Base-by-base conservation (phyloP, 2,329 filamentous ascomycete species). In the Fusarium albosuccineum region DNA sequence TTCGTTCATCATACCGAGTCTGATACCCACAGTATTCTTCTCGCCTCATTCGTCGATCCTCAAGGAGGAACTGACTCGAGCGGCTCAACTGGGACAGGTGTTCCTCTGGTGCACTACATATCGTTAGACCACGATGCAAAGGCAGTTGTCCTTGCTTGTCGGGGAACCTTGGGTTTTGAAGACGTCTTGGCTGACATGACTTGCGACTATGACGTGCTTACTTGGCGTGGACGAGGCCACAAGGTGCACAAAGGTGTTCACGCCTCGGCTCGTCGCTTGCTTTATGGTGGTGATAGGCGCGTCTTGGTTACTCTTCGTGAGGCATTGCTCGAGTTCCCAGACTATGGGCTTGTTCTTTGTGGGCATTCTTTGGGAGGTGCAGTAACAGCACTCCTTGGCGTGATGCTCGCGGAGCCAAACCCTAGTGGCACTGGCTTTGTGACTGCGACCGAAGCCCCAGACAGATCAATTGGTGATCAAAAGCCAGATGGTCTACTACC, bases 181-280 rank as follows among this genome's bases (percentile, higher is more conserved):
- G 91, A 93, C 72, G 86, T 92, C 26, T 79, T 93, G 36, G 90
- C 90, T 0, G 91, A 92, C 71, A 87, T 92, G 85, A 90, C 90
- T 30, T 92, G 90, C 76, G 90, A 92, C 46, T 92, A 92, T 66
- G 89, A 91, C 68, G 84, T 89, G 56, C 78, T 91, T 9, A 64
- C 80, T 6, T 90, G 91, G 89, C 84, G 87, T 59, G 89, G 88
- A 14, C 85, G 83, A 60, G 79, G 81, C 1, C 92, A 91, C 80
- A 88, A 90, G 67, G 90, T 92, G 0, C 91, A 93, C 77, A 92
- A 92, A 74, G 91, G 91, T 13, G 89, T 93, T 56, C 89, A 92
- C 73, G 89, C 90, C 1, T 92, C 90, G 1, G 91, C 91, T 5
- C 83, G 86, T 17, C 85, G 90, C 10, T 82, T 93, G 1, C 79